Conservation (phyloP, 371 early-diverging fungal species). For the Ecytonucleospora hepatopenaei region DNA sequence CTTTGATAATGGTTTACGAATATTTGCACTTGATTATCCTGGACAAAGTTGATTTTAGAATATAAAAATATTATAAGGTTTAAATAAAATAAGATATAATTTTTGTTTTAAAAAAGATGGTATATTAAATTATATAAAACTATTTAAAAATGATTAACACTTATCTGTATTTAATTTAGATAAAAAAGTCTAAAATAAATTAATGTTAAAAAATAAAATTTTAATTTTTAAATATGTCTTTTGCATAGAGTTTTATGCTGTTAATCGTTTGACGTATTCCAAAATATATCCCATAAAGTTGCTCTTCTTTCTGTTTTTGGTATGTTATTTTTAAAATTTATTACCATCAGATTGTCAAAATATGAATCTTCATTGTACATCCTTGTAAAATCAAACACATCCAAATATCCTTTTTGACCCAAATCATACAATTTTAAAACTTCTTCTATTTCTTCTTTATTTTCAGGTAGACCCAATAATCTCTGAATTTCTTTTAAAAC, state of each 20-base stretch:
- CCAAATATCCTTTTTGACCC: slow-evolving; percentile 44
- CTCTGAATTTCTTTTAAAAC: slow-evolving; percentile 28
- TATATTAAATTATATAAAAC: too few relatives aligned
- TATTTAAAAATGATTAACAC: too few relatives aligned
- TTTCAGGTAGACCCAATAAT: slow-evolving; percentile 18
- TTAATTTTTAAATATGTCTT: too few relatives aligned
- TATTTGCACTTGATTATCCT: not conserved
- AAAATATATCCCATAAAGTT: not conserved
- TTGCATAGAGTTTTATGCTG: too few relatives aligned
- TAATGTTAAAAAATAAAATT: too few relatives aligned
- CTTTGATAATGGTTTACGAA: not conserved
- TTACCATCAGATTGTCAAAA: slow-evolving; percentile 40
- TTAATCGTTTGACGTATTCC: not conserved
- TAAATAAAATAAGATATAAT: too few relatives aligned
- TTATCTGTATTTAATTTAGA: too few relatives aligned
- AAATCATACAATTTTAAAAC: slow-evolving; percentile 40
- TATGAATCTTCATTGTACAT: slow-evolving; percentile 33
- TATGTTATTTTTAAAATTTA: slow-evolving; percentile 41
- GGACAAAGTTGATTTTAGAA: not conserved
- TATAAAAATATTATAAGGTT: too few relatives aligned
- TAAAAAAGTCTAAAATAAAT: too few relatives aligned
- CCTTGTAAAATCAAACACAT: slow-evolving; percentile 35
- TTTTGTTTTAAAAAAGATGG: too few relatives aligned
- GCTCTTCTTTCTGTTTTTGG: not conserved
- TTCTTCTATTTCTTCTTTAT: slow-evolving; percentile 16